Base-by-base conservation (phyloP, 1,284 basidiomycete species). In the Ceratorhiza oryzae-sativae region DNA sequence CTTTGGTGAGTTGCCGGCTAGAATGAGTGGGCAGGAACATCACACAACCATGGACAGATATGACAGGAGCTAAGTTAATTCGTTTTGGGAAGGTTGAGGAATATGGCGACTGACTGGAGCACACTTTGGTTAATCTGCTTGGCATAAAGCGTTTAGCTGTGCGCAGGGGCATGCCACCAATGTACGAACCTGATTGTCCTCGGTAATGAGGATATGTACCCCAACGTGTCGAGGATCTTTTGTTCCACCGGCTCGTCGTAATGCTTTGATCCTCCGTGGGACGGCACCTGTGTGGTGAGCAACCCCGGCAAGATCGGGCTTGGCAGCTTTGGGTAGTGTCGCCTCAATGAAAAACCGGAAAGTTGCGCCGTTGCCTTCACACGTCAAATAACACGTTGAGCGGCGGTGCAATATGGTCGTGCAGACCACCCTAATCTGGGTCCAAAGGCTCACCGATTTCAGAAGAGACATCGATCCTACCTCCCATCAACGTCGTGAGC, bases 311-410 rank as follows among this genome's bases (percentile, higher is more conserved):
- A 61, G 68, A 49, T 65, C 65, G 48, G 73, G 58, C 27, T 70
- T 71, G 34, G 73, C 74, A 27, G 55, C 23, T 23, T 45, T 55
- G 8, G 62, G 46, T 18, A 59, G 53, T 6, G 71, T 72, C 25
- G 75, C 76, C 36, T 76, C 51, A 9, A 79, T 75, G 60, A 76
- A 79, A 71, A 79, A 79, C 42, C 78, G 73, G 65, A 79, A 79
- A 9, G 78, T 78, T 18, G 77, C 77, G 1, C 77, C 77, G 41
- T 76, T 72, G 20, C 77, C 74, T 55, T 62, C 13, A 32, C 13
- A 36, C 32, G 42, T n/a, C 13, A 42, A 41, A 2, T n/a, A 56
- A 25, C 20, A 34, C 34, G 20, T 39, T 62, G 20, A 41, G 71
- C 20, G 46, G 41, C 46, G 23, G 49, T 39, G 23, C 32, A 27